Conservation (phyloP, 2,329 filamentous ascomycete species). For the Phialophora tarda region DNA sequence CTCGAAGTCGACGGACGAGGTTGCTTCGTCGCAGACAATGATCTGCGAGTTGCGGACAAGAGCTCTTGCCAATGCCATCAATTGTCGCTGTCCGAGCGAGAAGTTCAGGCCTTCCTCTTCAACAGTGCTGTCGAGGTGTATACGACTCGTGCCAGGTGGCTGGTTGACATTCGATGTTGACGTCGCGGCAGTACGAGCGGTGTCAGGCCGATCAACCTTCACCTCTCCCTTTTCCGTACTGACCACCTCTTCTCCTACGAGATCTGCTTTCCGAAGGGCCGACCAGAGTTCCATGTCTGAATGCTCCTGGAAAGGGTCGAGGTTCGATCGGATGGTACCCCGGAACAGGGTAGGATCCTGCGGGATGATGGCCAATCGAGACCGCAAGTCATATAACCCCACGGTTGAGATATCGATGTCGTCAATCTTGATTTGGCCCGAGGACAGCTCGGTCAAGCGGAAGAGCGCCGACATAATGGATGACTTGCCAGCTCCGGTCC, state of each 20-base stretch:
- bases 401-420: constrained; percentile 51
- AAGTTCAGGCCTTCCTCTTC: constrained; percentile 97
- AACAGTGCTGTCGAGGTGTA: constrained; percentile 82
- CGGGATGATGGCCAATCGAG: constrained; percentile 52
- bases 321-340: constrained; percentile 52
- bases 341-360: constrained; percentile 54
- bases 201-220: constrained; percentile 48
- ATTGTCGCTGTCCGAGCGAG: constrained; percentile 89
- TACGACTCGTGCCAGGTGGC: constrained; percentile 53
- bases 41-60: constrained; percentile 86
- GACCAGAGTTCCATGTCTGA: constrained; percentile 55
- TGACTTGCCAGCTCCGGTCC: constrained; percentile 54
- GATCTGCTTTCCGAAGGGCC: constrained; percentile 52
- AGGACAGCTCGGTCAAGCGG: constrained; percentile 50
- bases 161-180: constrained; percentile 35
- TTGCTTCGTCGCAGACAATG: constrained; percentile 97
- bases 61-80: constrained; percentile 91
- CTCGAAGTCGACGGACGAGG: constrained; percentile 90
- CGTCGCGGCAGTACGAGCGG: constrained; percentile 30
- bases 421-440: constrained; percentile 51
- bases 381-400: constrained; percentile 51
- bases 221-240: constrained; percentile 49
- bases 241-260: constrained; percentile 55
- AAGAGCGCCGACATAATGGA: constrained; percentile 55
- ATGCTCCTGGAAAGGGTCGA: constrained; percentile 54